A percentile compares a stretch with the other conserved stretches of the same genome.
Evolutionary conservation across 306 rosid genomes (phyloP).

Genomic region (Dalbergia cultrata): DNA sequence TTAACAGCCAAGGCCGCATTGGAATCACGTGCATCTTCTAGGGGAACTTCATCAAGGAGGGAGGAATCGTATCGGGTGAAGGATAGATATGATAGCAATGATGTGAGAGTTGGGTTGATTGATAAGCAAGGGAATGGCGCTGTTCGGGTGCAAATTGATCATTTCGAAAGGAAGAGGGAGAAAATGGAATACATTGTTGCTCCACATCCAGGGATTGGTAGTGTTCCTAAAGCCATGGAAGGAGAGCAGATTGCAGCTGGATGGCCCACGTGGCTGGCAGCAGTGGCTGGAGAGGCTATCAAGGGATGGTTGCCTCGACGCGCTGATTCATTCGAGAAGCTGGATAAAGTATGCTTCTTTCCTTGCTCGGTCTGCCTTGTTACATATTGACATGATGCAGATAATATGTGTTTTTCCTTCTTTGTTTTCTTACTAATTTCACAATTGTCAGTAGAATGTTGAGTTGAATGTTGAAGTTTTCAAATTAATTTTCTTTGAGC

Average conservation of each 20-base stretch:
- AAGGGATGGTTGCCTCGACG: conserved; percentile 95
- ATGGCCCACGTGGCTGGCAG: conserved; percentile 97
- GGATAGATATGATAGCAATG: conserved; percentile 71
- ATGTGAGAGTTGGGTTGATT: conserved; percentile 68
- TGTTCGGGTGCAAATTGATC: conserved; percentile 62
- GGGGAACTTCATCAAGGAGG: conserved; percentile 85
- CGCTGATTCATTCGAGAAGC: conserved; percentile 95
- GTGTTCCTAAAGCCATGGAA: conserved; percentile 83
- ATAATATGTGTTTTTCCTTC: neutral
- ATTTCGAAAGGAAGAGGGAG: conserved; percentile 88
- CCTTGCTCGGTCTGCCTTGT: conserved; percentile 36
- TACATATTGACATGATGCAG: conserved; percentile 34
- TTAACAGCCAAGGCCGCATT: conserved; percentile 65
- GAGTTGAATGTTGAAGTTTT: conserved; percentile 1
- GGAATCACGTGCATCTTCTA: conserved; percentile 57
- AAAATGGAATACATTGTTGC: conserved; percentile 73
- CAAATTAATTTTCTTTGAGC: neutral
- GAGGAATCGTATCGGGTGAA: conserved; percentile 73
- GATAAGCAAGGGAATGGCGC: conserved; percentile 81
- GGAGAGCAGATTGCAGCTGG: conserved; percentile 98
- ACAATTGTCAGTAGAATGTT: conserved; percentile 30
- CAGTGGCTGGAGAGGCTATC: conserved; percentile 98
- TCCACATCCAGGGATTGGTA: conserved; percentile 81
- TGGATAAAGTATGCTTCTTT: conserved; percentile 85
- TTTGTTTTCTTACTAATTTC: conserved; percentile 18